Base-by-base conservation (phyloP, 2,329 filamentous ascomycete genomes). In the Ophiostoma sp. region DNA sequence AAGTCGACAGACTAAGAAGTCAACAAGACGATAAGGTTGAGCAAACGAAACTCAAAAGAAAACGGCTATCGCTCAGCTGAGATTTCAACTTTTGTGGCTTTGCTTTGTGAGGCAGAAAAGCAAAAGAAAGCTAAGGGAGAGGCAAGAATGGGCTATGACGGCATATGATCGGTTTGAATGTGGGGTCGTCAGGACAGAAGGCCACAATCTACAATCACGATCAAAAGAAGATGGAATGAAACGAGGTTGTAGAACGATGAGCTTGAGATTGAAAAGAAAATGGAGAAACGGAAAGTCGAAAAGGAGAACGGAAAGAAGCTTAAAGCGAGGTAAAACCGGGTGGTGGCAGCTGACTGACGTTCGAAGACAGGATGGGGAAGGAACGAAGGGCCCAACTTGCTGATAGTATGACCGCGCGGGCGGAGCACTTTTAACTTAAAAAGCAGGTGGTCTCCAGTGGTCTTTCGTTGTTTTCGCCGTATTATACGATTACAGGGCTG, bases 271-370 rank as follows among this genome's bases (percentile, higher is more conserved):
- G 12, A 28, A 15, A 19, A n/a, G 15, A 45, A 22, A 66, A 22
- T 4, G 59, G 19, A 19, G 12, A 48, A 28, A 25, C 22, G 7
- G 1, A 45, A 64, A 66, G n/a, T 57, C 1, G n/a, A 9, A 57
- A 57, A 11, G n/a, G n/a, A 12, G 22, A 31, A 33, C 9, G n/a
- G 25, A 68, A 50, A n/a, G 42, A 68, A 31, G 42, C 25, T 68
- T 63, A 50, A 68, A 50, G 28, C 42, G 64, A 68, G 28, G 25
- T n/a, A 17, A 48, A 17, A 48, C 12, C 39, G 25, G 63, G 39
- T 8, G 19, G 42, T 68, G 64, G 64, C 64, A 68, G 64, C 64
- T 68, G 64, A 69, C 66, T 69, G 66, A 69, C 66, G 66, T 69
- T 55, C 64, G 64, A 36, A 25, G n/a, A 25, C 11, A 28, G 22